Evolutionary conservation across 768 basidiomycete genomes (phyloP).

Genomic region (Tulasnella sp.): DNA sequence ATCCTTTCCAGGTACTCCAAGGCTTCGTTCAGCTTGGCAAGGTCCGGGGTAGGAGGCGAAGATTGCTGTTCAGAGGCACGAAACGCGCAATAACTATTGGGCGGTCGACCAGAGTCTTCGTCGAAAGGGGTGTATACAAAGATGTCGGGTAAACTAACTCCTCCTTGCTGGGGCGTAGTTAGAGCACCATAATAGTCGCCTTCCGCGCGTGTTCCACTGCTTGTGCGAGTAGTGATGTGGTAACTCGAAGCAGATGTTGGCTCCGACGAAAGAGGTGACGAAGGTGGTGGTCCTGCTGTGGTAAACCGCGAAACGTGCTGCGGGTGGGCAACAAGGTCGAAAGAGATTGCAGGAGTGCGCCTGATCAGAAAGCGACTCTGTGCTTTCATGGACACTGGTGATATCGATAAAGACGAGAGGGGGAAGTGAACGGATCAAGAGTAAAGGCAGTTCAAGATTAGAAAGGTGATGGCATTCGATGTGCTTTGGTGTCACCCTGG

Average conservation of each 20-base stretch:
- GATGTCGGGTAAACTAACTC: conserved; percentile 11
- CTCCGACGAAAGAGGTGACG: background rate
- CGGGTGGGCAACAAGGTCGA: background rate
- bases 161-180: background rate
- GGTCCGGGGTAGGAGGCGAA: conserved; percentile 18
- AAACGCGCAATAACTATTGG: conserved; percentile 20
- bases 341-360: background rate
- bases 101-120: background rate
- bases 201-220: background rate
- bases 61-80: conserved; percentile 12
- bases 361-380: background rate
- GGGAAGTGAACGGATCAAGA: background rate
- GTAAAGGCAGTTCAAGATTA: background rate
- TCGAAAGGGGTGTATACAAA: conserved; percentile 22
- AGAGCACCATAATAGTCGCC: background rate
- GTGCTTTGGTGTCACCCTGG: background rate
- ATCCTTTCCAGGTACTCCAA: conserved; percentile 24
- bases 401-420: background rate
- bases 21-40: conserved; percentile 12
- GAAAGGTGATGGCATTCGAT: background rate
- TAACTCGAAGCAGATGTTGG: background rate
- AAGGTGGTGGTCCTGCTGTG: background rate
- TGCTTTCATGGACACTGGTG: background rate
- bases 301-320: background rate
- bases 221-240: background rate